Evolutionary conservation across 2,329 filamentous ascomycete genomes (phyloP).

Genomic region (Fusarium nodosum): DNA sequence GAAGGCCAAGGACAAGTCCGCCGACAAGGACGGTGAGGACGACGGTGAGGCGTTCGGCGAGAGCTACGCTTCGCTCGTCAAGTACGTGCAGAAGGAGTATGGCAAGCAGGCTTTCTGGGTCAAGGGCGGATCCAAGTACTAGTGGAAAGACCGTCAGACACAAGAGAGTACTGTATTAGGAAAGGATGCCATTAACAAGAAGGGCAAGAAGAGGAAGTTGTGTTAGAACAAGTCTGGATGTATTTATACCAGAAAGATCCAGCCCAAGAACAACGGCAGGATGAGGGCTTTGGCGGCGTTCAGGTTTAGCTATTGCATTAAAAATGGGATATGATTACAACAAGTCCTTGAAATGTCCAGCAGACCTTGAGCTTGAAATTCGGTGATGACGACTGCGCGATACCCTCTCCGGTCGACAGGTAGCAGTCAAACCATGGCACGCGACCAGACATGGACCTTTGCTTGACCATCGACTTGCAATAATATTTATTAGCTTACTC

Average conservation of each 20-base stretch:
- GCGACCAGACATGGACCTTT: background rate
- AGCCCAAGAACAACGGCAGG: constrained; percentile 48
- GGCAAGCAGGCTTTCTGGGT: constrained; percentile 68
- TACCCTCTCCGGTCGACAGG: constrained; percentile 3
- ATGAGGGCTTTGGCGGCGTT: constrained; percentile 57
- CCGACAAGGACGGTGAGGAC: constrained; percentile 61
- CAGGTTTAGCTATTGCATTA: constrained; percentile 53
- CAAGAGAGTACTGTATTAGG: constrained; percentile 1
- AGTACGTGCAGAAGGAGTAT: constrained; percentile 75
- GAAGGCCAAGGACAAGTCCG: constrained; percentile 61
- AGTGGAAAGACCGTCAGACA: constrained; percentile 1
- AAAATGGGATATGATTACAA: constrained; percentile 50
- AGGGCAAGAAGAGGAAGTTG: constrained; percentile 14
- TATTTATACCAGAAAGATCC: constrained; percentile 55
- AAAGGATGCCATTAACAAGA: constrained; percentile 5
- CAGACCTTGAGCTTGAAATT: constrained; percentile 18
- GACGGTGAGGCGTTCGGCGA: constrained; percentile 73
- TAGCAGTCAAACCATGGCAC: constrained; percentile 6
- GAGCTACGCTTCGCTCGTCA: constrained; percentile 74
- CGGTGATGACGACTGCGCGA: constrained; percentile 10
- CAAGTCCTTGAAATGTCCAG: constrained; percentile 27
- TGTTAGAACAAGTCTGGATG: constrained; percentile 52
- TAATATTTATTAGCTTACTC: background rate
- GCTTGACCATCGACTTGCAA: background rate
- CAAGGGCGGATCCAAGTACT: constrained; percentile 55